Evolutionary conservation across 2,329 filamentous ascomycete genomes (phyloP).

Genomic region (Fusarium metavorans): DNA sequence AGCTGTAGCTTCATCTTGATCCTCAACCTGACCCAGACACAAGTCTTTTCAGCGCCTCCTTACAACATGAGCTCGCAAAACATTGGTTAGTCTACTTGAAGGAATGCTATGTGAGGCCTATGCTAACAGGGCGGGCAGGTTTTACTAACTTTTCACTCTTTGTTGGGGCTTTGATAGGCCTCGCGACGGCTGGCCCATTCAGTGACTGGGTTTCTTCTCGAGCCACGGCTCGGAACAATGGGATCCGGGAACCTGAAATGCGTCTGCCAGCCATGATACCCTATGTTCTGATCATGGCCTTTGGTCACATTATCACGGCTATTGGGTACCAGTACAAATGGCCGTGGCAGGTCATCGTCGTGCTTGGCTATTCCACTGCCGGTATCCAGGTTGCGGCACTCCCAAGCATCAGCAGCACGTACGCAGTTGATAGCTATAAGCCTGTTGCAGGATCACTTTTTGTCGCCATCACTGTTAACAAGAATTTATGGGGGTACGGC

Average conservation of each 20-base stretch:
- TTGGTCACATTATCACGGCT: slow-evolving; percentile 46
- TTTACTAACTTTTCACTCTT: slow-evolving; percentile 62
- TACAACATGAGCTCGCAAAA: slow-evolving; percentile 24
- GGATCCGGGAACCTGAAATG: slow-evolving; percentile 63
- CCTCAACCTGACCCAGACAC: slow-evolving; percentile 18
- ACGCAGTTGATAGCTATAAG: slow-evolving; percentile 74
- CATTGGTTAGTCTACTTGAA: background rate
- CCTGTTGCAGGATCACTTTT: slow-evolving; percentile 21
- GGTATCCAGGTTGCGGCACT: slow-evolving; percentile 58
- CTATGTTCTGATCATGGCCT: slow-evolving; percentile 39
- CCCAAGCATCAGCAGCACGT: slow-evolving; percentile 68
- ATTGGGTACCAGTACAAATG: slow-evolving; percentile 61
- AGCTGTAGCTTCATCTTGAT: slow-evolving; percentile 17
- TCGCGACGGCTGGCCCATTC: slow-evolving; percentile 56
- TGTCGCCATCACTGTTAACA: slow-evolving; percentile 24
- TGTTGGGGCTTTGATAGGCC: slow-evolving; percentile 55
- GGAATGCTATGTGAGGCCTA: background rate
- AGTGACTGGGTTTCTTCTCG: slow-evolving; percentile 57
- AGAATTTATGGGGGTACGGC: slow-evolving; percentile 25
- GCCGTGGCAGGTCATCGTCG: slow-evolving; percentile 61
- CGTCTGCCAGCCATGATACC: slow-evolving; percentile 46
- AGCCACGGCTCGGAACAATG: slow-evolving; percentile 56
- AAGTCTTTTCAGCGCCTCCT: slow-evolving; percentile 19
- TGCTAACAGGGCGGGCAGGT: slow-evolving; percentile 40
- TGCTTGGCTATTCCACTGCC: slow-evolving; percentile 58